Evolutionary conservation across 768 basidiomycete species (phyloP).

Genomic region (Pulveroboletus sp.): DNA sequence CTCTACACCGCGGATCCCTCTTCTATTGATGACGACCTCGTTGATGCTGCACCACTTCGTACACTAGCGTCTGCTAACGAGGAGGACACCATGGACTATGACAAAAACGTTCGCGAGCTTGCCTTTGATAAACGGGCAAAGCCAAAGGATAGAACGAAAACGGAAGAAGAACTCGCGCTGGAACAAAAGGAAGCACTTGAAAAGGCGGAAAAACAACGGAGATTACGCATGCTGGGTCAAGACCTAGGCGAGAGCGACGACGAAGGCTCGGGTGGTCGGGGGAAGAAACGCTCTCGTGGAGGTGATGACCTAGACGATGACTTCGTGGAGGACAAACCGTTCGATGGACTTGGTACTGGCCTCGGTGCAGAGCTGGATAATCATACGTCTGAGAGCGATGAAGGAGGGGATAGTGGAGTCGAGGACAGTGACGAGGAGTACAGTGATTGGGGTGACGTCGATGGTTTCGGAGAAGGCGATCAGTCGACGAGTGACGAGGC

Average conservation of each 20-base stretch:
- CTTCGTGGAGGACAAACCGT: slow-evolving; percentile 44
- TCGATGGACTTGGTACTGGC: slow-evolving; percentile 31
- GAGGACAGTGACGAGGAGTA: slow-evolving; percentile 25
- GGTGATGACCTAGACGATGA: slow-evolving; percentile 94
- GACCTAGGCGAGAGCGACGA: slow-evolving; percentile 65
- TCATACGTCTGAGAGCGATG: slow-evolving; percentile 31
- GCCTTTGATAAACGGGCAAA: slow-evolving; percentile 92
- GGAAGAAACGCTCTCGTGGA: slow-evolving; percentile 53
- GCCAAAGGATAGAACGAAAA: slow-evolving; percentile 93
- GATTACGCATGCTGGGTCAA: slow-evolving; percentile 82
- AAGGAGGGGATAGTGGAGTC: slow-evolving; percentile 31
- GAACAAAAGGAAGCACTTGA: slow-evolving; percentile 86
- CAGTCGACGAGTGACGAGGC: slow-evolving; percentile 37
- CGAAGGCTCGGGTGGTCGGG: slow-evolving; percentile 38
- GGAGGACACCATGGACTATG: slow-evolving; percentile 63
- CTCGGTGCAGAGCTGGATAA: slow-evolving; percentile 40
- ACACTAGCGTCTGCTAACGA: not conserved
- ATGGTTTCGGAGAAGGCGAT: slow-evolving; percentile 31
- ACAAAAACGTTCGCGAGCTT: slow-evolving; percentile 86
- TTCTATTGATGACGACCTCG: slow-evolving; percentile 35
- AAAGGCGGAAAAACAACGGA: slow-evolving; percentile 74
- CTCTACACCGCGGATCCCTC: slow-evolving; percentile 57
- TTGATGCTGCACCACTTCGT: slow-evolving; percentile 2
- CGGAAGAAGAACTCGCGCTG: slow-evolving; percentile 87
- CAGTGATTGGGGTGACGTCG: slow-evolving; percentile 31